phyloP scores from a whole-genome alignment of 768 basidiomycete species.

The Exidia glandulosa region DNA sequence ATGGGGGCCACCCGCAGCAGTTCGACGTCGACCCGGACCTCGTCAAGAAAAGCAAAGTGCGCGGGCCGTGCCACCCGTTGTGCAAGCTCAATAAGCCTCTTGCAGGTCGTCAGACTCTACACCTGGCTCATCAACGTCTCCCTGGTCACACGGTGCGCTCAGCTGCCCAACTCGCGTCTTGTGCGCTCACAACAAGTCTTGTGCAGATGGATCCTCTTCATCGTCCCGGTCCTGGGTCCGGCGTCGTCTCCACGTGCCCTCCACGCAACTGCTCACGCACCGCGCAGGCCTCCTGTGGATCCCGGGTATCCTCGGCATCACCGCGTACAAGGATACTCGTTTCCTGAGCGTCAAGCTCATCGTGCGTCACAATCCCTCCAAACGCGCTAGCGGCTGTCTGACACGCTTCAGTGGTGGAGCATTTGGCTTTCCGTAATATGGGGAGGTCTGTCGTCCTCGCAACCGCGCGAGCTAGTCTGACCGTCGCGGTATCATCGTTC shows the following conservation, averaged over 20 bases:
- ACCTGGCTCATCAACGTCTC: conserved; percentile 65
- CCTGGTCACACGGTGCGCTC: conserved; percentile 46
- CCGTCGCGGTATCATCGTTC: background rate
- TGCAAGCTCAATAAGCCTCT: background rate
- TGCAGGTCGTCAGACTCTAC: conserved; percentile 51
- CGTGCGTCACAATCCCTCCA: conserved; percentile 1
- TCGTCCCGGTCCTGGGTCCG: conserved; percentile 52
- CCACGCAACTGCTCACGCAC: background rate
- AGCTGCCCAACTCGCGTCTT: background rate
- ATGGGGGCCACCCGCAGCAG: background rate
- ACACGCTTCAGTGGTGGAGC: conserved; percentile 43
- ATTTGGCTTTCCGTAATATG: conserved; percentile 76
- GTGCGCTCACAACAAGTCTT: background rate
- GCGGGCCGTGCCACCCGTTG: background rate
- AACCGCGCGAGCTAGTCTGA: background rate
- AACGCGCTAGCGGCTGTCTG: background rate
- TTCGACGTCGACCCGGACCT: background rate
- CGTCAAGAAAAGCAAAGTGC: background rate
- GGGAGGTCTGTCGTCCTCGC: conserved; percentile 39
- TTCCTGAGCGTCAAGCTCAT: conserved; percentile 25
- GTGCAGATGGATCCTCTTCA: conserved; percentile 56
- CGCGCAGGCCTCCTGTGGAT: conserved; percentile 42
- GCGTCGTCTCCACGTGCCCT: background rate
- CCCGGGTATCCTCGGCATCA: conserved; percentile 60
- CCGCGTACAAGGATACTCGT: conserved; percentile 35